phyloP scores from a whole-genome alignment of 75 land plant species.

The Pinus albicaulis region DNA sequence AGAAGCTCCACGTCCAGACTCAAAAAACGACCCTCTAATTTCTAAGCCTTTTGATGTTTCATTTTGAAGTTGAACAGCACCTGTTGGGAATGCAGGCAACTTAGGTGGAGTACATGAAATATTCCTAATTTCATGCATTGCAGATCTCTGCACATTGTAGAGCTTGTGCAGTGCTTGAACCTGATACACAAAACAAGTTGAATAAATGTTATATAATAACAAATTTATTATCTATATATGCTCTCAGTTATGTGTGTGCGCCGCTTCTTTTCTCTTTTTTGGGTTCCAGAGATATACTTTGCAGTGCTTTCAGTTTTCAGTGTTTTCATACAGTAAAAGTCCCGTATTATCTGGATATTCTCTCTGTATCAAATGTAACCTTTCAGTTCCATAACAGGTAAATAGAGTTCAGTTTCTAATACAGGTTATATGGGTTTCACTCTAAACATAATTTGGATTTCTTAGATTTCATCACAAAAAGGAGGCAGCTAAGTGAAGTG shows the following conservation, averaged over 20 bases:
- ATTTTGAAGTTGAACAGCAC: constrained; percentile 4
- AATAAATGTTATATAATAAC: background rate
- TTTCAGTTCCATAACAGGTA: background rate
- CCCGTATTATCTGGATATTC: background rate
- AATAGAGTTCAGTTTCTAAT: background rate
- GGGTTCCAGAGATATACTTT: background rate
- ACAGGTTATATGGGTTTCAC: background rate
- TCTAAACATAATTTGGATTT: background rate
- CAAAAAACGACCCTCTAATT: background rate
- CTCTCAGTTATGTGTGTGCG: background rate
- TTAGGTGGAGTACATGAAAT: constrained; percentile 1
- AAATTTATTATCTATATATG: too few relatives aligned
- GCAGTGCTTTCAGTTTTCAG: background rate
- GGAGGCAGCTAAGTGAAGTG: background rate
- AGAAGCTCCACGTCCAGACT: background rate
- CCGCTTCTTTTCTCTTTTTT: background rate
- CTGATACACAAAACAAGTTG: constrained; percentile 1
- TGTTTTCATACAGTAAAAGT: background rate
- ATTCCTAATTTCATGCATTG: constrained; percentile 10
- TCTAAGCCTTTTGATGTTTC: constrained; percentile 7
- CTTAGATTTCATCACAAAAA: background rate
- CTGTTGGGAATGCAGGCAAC: background rate
- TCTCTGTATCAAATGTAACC: background rate
- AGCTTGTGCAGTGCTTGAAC: constrained; percentile 8
- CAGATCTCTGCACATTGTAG: constrained; percentile 6